phyloP scores from a whole-genome alignment of 202 grass and related monocot species.

The Cymbopogon flexuosus region DNA sequence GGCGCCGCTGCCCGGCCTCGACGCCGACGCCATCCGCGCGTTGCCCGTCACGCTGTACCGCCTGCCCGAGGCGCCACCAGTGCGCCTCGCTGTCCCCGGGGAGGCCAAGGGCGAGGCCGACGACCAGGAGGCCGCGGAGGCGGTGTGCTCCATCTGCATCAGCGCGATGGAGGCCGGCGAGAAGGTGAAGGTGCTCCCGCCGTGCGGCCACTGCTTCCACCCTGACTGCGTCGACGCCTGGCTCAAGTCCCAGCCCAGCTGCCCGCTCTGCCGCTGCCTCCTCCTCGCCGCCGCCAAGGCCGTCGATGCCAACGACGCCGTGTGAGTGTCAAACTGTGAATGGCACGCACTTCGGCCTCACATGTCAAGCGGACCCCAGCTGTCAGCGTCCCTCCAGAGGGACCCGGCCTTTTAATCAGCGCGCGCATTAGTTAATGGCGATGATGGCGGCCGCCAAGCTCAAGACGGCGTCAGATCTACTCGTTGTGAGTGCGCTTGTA shows the following conservation, averaged over 20 bases:
- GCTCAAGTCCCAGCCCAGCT: slow-evolving; percentile 65
- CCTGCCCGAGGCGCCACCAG: neutral
- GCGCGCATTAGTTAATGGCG: neutral
- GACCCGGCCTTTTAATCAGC: slow-evolving; percentile 14
- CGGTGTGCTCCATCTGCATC: slow-evolving; percentile 74
- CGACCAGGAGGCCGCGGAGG: slow-evolving; percentile 24
- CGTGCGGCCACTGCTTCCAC: slow-evolving; percentile 78
- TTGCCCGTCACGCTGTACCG: slow-evolving; percentile 58
- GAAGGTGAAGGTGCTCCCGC: slow-evolving; percentile 74
- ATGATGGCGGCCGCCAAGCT: neutral
- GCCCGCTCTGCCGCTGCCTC: slow-evolving; percentile 60
- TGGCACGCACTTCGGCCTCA: neutral
- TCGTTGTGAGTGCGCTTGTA: slow-evolving; percentile 17
- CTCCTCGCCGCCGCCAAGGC: slow-evolving; percentile 2
- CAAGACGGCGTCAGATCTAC: neutral
- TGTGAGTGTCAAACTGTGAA: slow-evolving; percentile 14
- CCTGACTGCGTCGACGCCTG: slow-evolving; percentile 77
- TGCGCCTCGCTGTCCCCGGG: too few relatives aligned
- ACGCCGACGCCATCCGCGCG: slow-evolving; percentile 40
- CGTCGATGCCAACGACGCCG: slow-evolving; percentile 26
- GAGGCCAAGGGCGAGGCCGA: neutral
- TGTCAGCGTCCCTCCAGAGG: neutral
- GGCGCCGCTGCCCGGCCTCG: slow-evolving; percentile 31
- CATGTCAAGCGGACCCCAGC: neutral
- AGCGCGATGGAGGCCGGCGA: slow-evolving; percentile 48